Conservation (phyloP, 164 flowering plant species). For the Paratinospora sagittata region DNA sequence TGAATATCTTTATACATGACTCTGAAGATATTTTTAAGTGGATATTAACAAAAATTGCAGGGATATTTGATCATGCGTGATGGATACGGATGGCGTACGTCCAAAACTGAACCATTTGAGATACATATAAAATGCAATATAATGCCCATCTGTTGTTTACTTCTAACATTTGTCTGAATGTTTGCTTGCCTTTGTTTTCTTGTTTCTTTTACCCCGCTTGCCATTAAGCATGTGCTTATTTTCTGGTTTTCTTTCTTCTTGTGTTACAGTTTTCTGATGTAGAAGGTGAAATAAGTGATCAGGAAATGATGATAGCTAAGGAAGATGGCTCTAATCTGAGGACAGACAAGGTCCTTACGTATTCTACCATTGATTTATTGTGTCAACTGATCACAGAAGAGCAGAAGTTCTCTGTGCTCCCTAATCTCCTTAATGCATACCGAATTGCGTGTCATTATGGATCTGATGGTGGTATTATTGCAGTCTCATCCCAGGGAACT, state of each 20-base stretch:
- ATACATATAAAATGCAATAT: too few species aligned
- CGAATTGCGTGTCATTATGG: slow-evolving; percentile 76
- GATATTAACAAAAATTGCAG: too few species aligned
- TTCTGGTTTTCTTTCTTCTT: not conserved
- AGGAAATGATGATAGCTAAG: slow-evolving; percentile 18
- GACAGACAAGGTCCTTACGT: slow-evolving; percentile 33
- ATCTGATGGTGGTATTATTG: slow-evolving; percentile 25
- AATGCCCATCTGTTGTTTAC: too few species aligned
- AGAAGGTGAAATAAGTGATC: slow-evolving; percentile 36
- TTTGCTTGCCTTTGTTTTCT: not conserved
- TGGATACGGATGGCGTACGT: too few species aligned
- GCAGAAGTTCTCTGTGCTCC: slow-evolving; percentile 41
- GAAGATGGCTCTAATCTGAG: slow-evolving; percentile 18
- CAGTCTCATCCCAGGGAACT: slow-evolving; percentile 21
- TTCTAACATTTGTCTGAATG: too few species aligned
- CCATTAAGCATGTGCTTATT: not conserved
- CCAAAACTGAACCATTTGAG: too few species aligned
- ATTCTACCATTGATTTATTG: slow-evolving; percentile 40
- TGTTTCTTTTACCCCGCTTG: not conserved
- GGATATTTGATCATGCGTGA: too few species aligned
- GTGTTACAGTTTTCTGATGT: slow-evolving; percentile 58
- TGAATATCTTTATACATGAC: too few species aligned
- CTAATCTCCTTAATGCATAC: slow-evolving; percentile 65
- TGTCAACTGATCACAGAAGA: slow-evolving; percentile 42
- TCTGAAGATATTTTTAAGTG: too few species aligned